These are phyloP conservation scores for Coemansia sp. DNA, from an alignment of 192 early-diverging fungal genomes.

Conservation along the genomic window DNA sequence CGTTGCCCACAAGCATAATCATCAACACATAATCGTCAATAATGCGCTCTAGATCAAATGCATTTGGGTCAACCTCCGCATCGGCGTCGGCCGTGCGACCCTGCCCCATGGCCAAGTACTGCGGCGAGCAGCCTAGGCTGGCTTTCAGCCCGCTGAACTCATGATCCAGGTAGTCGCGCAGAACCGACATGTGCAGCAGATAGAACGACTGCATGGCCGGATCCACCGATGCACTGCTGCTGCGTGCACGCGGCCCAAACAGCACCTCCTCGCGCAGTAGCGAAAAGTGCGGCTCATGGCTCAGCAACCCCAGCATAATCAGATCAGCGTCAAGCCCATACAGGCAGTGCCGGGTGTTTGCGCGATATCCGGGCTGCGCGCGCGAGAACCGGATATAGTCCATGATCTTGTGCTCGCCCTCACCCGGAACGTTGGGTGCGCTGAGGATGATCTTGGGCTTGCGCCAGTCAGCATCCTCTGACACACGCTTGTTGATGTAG, in stretches of 20 bases:
- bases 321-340: slow-evolving; percentile 96
- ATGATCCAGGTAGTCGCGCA: slow-evolving; percentile 89
- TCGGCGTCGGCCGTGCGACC: slow-evolving; percentile 11
- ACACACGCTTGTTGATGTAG: slow-evolving; percentile 81
- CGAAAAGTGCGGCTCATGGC: slow-evolving; percentile 96
- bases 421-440: slow-evolving; percentile 94
- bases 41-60: slow-evolving; percentile 85
- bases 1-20: slow-evolving; percentile 98
- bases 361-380: slow-evolving; percentile 72
- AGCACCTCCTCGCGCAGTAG: slow-evolving; percentile 91
- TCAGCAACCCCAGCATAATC: slow-evolving; percentile 93
- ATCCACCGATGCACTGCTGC: slow-evolving; percentile 62
- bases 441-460: slow-evolving; percentile 84
- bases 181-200: slow-evolving; percentile 71
- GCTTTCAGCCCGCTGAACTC: slow-evolving; percentile 66
- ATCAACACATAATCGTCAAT: slow-evolving; percentile 98
- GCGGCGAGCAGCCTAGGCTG: slow-evolving; percentile 64
- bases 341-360: slow-evolving; percentile 90
- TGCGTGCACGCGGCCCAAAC: slow-evolving; percentile 56
- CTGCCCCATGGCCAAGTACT: slow-evolving; percentile 41
- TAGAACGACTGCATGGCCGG: slow-evolving; percentile 67
- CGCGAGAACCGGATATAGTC: slow-evolving; percentile 87
- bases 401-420: slow-evolving; percentile 99
- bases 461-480: slow-evolving; percentile 86
- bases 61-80: slow-evolving; percentile 23